Evolutionary conservation across 2,329 filamentous ascomycete species (phyloP).

Genomic region (Cordyceps cicadae): DNA sequence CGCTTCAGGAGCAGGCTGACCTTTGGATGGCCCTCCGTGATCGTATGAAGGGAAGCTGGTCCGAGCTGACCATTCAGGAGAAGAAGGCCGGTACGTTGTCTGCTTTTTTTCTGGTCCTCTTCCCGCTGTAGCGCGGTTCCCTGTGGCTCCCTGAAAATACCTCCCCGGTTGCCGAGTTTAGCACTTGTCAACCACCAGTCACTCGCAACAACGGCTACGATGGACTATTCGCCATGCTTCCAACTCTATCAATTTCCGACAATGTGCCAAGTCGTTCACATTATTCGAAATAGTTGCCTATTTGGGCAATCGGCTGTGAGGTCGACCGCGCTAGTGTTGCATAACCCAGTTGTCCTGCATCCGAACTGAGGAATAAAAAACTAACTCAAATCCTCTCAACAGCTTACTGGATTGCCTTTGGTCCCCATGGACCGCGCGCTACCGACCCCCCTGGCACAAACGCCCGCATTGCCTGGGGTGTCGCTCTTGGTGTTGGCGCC

Average conservation of each 20-base stretch:
- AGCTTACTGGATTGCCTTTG: slow-evolving; percentile 99
- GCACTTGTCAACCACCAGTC: slow-evolving; percentile 10
- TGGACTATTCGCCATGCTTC: background rate
- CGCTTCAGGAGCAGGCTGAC: slow-evolving; percentile 97
- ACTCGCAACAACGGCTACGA: slow-evolving; percentile 12
- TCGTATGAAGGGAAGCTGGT: slow-evolving; percentile 98
- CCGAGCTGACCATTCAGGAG: slow-evolving; percentile 88
- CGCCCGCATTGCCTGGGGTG: slow-evolving; percentile 69
- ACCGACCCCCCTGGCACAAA: slow-evolving; percentile 74
- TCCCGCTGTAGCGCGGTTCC: slow-evolving; percentile 12
- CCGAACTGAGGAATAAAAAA: slow-evolving; percentile 16
- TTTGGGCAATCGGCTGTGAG: background rate
- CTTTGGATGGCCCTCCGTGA: slow-evolving; percentile 98
- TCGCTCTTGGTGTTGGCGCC: slow-evolving; percentile 56
- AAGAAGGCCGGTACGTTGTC: slow-evolving; percentile 87
- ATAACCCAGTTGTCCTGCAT: slow-evolving; percentile 5
- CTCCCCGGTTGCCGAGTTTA: slow-evolving; percentile 22
- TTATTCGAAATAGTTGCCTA: slow-evolving; percentile 5
- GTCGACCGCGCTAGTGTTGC: slow-evolving; percentile 2
- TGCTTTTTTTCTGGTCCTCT: background rate
- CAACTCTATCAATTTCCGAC: too few relatives aligned
- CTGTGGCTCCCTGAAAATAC: slow-evolving; percentile 24
- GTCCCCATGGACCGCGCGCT: slow-evolving; percentile 87
- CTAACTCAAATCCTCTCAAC: slow-evolving; percentile 34
- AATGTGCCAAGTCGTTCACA: slow-evolving; percentile 6